Evolutionary conservation across 1,139 yeast species (phyloP), one percentile per base, ranked within the genome.

Genomic region (Saccharomyces hybrid): DNA sequence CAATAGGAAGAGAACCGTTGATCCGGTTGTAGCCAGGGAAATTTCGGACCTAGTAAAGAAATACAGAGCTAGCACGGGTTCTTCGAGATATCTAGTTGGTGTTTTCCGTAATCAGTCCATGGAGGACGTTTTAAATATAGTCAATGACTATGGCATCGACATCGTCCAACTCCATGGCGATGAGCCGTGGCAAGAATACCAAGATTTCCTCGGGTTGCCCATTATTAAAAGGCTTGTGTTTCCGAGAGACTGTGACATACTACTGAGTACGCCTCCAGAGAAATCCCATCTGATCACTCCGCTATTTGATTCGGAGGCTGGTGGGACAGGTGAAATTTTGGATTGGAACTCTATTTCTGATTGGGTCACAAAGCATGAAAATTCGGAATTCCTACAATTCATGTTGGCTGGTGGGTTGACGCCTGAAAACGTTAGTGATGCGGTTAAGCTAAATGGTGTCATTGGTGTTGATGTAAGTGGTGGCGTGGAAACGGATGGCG

Each of bases 401-500:
- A 66, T 93, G 0, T 74, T 93, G 46, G 99, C 99, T 0, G 99
- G 99, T 4, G 99, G 99, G 0, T 75, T 93, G 56, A 84, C 77
- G 0, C 88, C 95, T 0, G 82, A 77, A 0, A 93, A 91, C 63
- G 88, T 93, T 11, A 56, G 56, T 0, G 69, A 70, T 1, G 95
- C 95, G 13, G 61, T 69, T 48, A 47, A 54, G 49, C 75, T 73
- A 50, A 68, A 63, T 55, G 84, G 86, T 2, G 81, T 88, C 13
- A 67, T 83, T 47, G 98, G 97, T 1, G 93, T 86, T 32, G 99
- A 93, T 70, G 98, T 93, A 7, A 86, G 97, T 66, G 93, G 97
- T 13, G 99, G 99, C 1, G 96, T 91, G 1, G 99, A 89, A 62
- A 81, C 88, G 1, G 72, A 78, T 23, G 96, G 96, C 3, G 70